phyloP scores from a whole-genome alignment of 2,329 filamentous ascomycete genomes.

The Harringtonia aguacate region DNA sequence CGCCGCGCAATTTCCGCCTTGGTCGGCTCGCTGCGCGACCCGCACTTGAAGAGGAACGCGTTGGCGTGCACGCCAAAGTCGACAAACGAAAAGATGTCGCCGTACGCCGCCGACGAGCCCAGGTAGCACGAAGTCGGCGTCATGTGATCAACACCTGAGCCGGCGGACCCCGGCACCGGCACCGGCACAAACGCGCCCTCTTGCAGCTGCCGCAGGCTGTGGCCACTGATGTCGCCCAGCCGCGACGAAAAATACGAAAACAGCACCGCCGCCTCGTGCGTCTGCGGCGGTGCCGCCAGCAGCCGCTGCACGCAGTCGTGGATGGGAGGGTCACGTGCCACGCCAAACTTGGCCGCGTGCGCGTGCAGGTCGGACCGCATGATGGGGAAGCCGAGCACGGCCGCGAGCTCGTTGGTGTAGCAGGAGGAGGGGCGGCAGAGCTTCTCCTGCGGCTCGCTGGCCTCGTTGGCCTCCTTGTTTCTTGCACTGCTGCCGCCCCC shows the following conservation, averaged over 20 bases:
- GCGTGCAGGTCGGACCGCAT: conserved; percentile 64
- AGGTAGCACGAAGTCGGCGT: conserved; percentile 71
- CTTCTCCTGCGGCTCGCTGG: conserved; percentile 42
- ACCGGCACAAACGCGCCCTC: conserved; percentile 66
- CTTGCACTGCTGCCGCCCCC: conserved; percentile 23
- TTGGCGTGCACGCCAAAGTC: conserved; percentile 87
- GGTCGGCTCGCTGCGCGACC: conserved; percentile 84
- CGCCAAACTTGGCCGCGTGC: conserved; percentile 78
- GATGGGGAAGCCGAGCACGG: conserved; percentile 71
- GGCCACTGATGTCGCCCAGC: conserved; percentile 58
- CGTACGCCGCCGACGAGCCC: conserved; percentile 59
- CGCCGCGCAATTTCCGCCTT: conserved; percentile 75
- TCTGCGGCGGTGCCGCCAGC: conserved; percentile 59
- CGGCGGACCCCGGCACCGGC: conserved; percentile 23
- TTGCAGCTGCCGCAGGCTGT: conserved; percentile 48
- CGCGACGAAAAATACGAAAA: conserved; percentile 80
- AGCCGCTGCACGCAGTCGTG: conserved; percentile 64
- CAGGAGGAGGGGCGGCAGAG: conserved; percentile 67
- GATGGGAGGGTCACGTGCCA: conserved; percentile 72
- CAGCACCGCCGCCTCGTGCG: conserved; percentile 53
- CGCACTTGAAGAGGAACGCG: conserved; percentile 75
- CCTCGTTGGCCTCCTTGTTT: neutral
- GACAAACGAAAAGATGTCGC: conserved; percentile 92
- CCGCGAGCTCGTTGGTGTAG: conserved; percentile 69
- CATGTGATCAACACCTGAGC: conserved; percentile 37